These are phyloP conservation scores for Myrica gale DNA, from an alignment of 306 rosid species.

Conservation along the genomic window DNA sequence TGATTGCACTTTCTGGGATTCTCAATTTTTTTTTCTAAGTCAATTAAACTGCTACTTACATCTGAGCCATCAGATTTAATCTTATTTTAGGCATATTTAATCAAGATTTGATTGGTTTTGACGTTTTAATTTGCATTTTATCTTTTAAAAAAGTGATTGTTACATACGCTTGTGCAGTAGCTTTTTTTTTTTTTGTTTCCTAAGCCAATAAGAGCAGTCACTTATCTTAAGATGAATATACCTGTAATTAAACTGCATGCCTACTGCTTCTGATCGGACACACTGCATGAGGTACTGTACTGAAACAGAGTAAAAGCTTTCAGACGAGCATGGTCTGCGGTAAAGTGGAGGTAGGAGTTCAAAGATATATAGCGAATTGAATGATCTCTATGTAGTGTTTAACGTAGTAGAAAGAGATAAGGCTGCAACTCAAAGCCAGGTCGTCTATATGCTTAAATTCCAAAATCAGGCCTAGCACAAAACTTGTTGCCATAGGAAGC, in stretches of 20 bases:
- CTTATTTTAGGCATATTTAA: background rate
- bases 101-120: too few relatives aligned
- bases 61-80: background rate
- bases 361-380: background rate
- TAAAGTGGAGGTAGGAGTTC: background rate
- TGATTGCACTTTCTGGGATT: background rate
- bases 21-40: background rate
- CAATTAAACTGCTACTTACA: background rate
- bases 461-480: slow-evolving; percentile 4
- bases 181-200: too few relatives aligned
- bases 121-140: too few relatives aligned
- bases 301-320: background rate
- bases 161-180: too few relatives aligned
- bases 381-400: background rate
- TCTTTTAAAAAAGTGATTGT: too few relatives aligned
- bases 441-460: background rate
- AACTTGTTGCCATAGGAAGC: slow-evolving; percentile 5
- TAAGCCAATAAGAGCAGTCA: too few relatives aligned
- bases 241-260: background rate
- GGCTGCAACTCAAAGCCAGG: slow-evolving; percentile 8
- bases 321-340: background rate
- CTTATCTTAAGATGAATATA: background rate
- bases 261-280: background rate
- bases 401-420: slow-evolving; percentile 5
- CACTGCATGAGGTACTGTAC: background rate